Evolutionary conservation across 2,329 filamentous ascomycete species (phyloP).

Genomic region (Fusarium duplospermum): DNA sequence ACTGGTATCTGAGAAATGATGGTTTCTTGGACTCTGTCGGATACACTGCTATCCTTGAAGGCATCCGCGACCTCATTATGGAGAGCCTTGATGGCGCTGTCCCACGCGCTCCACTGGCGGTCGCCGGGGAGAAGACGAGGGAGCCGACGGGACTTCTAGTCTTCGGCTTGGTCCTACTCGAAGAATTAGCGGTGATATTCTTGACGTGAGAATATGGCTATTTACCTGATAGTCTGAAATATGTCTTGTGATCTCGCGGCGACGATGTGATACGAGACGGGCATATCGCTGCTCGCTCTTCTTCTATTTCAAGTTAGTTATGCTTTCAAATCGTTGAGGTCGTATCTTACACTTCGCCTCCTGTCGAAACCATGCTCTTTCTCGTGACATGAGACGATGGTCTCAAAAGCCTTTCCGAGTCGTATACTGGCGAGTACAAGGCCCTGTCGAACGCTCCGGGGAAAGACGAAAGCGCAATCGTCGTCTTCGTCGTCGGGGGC

Average conservation of each 20-base stretch:
- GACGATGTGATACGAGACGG: background rate
- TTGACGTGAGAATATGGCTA: background rate
- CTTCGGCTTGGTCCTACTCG: background rate
- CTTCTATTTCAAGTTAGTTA: background rate
- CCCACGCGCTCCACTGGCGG: background rate
- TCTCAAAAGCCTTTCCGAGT: background rate
- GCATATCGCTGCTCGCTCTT: background rate
- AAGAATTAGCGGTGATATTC: background rate
- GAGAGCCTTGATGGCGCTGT: background rate
- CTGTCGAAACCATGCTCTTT: background rate
- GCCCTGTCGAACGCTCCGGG: background rate
- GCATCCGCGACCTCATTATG: background rate
- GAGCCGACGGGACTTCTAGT: background rate
- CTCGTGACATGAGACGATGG: background rate
- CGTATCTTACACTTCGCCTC: background rate
- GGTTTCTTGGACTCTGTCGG: background rate
- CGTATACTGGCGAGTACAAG: background rate
- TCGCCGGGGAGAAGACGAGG: background rate
- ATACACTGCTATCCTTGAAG: background rate
- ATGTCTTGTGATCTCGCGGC: background rate
- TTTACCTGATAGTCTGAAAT: background rate
- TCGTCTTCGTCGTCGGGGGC: background rate
- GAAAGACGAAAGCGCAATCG: background rate
- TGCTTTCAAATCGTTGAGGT: background rate
- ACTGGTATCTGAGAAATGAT: background rate